A percentile compares a stretch with the other conserved stretches of the same genome.
Conservation (phyloP, 2,329 filamentous ascomycete genomes). For the Hypoxylon sp. region DNA sequence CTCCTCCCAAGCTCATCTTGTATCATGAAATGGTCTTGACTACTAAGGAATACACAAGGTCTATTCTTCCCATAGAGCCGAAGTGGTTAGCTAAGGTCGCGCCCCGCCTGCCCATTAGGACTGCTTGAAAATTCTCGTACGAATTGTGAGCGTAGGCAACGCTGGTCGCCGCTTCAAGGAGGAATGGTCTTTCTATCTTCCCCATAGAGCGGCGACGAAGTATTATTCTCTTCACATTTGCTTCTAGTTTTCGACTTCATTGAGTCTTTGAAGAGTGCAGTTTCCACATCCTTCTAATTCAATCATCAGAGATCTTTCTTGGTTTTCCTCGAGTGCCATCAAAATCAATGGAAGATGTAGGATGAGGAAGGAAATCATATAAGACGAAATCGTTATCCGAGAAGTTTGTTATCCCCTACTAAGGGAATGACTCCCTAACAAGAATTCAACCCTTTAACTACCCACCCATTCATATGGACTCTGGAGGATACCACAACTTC, state of each 20-base stretch:
- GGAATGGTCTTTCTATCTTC: no score
- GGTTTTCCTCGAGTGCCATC: neutral
- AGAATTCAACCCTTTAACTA: neutral
- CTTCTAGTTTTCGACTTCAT: neutral
- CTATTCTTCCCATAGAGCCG: neutral
- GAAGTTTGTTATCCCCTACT: neutral
- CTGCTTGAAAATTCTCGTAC: neutral
- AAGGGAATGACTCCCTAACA: neutral
- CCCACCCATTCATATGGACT: neutral
- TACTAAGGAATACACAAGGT: neutral
- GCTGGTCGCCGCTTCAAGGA: no score
- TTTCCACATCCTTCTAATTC: neutral
- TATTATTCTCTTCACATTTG: neutral
- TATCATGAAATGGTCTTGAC: neutral
- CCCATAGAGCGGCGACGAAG: no score
- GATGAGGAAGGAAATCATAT: neutral
- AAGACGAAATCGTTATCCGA: neutral
- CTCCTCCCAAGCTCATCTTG: neutral
- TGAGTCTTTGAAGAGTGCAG: neutral
- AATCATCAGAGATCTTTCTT: neutral
- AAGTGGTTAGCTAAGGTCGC: neutral
- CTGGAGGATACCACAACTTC: neutral
- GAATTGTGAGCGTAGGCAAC: neutral
- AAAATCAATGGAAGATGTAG: neutral
- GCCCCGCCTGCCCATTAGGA: neutral